These are phyloP conservation scores for Cyberlindnera petersonii DNA, from an alignment of 805 yeast genomes.

Conservation along the genomic window DNA sequence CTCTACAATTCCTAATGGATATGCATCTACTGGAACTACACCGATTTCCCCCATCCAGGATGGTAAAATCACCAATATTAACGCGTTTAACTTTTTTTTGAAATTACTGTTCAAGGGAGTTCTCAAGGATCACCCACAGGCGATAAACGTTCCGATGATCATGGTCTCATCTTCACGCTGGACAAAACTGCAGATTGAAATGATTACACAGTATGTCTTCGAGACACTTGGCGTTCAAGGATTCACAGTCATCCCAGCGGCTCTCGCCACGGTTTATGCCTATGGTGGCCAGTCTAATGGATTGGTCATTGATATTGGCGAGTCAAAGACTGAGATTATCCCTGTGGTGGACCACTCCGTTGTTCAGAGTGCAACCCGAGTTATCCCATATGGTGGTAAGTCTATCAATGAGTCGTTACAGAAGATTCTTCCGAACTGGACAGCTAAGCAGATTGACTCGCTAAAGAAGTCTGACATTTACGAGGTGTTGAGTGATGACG, in stretches of 20 bases:
- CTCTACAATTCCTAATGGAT: conserved; percentile 32
- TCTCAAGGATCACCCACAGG: conserved; percentile 28
- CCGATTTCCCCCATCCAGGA: conserved; percentile 59
- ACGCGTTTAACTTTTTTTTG: conserved; percentile 63
- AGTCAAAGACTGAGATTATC: conserved; percentile 66
- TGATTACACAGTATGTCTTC: conserved; percentile 68
- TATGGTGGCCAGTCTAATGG: conserved; percentile 62
- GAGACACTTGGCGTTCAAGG: conserved; percentile 72
- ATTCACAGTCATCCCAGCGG: conserved; percentile 61
- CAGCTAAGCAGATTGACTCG: conserved; percentile 58
- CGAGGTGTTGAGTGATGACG: conserved; percentile 74
- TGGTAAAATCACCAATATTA: conserved; percentile 62
- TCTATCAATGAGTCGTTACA: conserved; percentile 53
- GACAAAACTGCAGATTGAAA: conserved; percentile 65
- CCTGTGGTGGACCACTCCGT: conserved; percentile 76
- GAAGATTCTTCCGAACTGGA: conserved; percentile 54
- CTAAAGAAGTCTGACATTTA: conserved; percentile 72
- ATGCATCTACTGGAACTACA: conserved; percentile 27
- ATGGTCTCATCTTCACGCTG: conserved; percentile 65
- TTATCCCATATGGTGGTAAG: conserved; percentile 58
- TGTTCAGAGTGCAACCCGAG: conserved; percentile 48
- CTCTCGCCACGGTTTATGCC: conserved; percentile 72
- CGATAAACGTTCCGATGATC: conserved; percentile 60
- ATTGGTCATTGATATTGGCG: conserved; percentile 78
- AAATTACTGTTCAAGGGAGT: conserved; percentile 47